Percentiles rank a stretch among this genome's conserved stretches.
Conservation (phyloP, 225 moss, liverwort and hornwort genomes). For the Antitrichia curtipendula region DNA sequence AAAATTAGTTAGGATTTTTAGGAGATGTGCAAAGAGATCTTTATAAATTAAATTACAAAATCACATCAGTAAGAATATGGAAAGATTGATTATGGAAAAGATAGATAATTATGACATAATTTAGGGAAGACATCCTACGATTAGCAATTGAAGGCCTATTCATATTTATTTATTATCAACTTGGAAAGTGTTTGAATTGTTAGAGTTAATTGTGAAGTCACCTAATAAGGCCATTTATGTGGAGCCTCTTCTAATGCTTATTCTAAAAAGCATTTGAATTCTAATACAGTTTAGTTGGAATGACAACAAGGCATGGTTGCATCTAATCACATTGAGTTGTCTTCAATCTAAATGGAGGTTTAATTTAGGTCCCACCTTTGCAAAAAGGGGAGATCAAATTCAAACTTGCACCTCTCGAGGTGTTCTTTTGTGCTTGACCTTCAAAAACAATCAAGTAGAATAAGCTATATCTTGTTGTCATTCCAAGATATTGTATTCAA, state of each 20-base stretch:
- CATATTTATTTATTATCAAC: background rate
- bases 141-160: background rate
- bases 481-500: rapidly evolving
- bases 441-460: background rate
- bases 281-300: background rate
- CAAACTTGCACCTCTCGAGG: background rate
- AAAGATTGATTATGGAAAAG: no score
- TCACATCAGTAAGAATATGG: background rate
- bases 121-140: background rate
- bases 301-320: background rate
- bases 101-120: no score
- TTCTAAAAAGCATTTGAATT: background rate
- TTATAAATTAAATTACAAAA: background rate
- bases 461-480: background rate
- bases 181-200: background rate
- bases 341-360: background rate
- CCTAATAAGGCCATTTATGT: no score
- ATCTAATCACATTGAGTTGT: background rate
- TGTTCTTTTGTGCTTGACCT: background rate
- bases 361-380: background rate
- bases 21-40: no score
- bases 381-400: background rate
- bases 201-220: background rate
- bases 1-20: background rate
- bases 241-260: background rate